These are phyloP conservation scores for Berkeleyomyces basicola DNA, from an alignment of 2,329 filamentous ascomycete genomes.

Conservation along the genomic window DNA sequence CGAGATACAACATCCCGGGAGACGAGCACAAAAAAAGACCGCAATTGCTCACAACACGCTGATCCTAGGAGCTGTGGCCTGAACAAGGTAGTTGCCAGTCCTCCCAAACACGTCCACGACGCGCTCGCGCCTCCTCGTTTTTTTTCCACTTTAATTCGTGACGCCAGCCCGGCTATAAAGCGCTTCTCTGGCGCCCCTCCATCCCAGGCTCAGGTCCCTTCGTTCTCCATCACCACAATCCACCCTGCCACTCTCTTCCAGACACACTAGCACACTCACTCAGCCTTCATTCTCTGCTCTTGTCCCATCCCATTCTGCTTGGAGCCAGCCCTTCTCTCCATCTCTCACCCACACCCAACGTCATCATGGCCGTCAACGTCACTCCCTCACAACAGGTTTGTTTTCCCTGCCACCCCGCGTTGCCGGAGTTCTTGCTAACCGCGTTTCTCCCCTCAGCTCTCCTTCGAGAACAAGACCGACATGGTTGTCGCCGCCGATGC, in stretches of 20 bases:
- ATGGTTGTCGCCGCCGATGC: slow-evolving; percentile 26
- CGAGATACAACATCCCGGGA: background rate
- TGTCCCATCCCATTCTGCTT: background rate
- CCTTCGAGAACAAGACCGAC: slow-evolving; percentile 65
- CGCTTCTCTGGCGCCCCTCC: background rate
- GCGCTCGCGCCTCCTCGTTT: background rate
- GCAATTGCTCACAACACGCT: background rate
- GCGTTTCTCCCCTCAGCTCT: slow-evolving; percentile 35
- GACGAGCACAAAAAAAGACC: background rate
- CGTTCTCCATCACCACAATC: background rate
- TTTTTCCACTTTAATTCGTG: background rate
- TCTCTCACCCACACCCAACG: slow-evolving; percentile 20
- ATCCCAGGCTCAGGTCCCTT: background rate
- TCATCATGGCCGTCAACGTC: slow-evolving; percentile 54
- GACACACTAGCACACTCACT: background rate
- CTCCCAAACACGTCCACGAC: background rate
- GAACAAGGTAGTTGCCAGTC: background rate
- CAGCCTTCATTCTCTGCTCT: background rate
- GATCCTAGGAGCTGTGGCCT: background rate
- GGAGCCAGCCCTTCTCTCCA: background rate
- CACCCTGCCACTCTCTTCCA: background rate
- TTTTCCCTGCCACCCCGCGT: slow-evolving; percentile 13
- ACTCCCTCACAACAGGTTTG: slow-evolving; percentile 43
- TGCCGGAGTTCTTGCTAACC: background rate
- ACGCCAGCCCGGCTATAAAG: background rate